phyloP scores from a whole-genome alignment of 73 alveolate genomes.

The Blepharisma japonicum region DNA sequence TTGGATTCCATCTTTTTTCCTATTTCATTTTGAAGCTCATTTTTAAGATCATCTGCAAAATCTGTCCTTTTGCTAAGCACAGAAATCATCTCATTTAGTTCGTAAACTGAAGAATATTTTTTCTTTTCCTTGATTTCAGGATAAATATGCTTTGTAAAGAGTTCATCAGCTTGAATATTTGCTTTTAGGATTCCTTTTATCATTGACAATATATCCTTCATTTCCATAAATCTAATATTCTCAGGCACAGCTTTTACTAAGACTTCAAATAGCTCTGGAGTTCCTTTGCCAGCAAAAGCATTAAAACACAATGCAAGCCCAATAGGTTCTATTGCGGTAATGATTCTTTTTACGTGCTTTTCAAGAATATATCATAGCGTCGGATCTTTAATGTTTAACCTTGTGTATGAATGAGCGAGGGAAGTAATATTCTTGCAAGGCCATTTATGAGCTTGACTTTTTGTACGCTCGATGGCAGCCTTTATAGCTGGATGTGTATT shows the following conservation, averaged over 20 bases:
- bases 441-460: not conserved
- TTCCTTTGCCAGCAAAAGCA: not conserved
- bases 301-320: slow-evolving; percentile 23
- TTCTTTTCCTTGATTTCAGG: not conserved
- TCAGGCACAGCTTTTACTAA: not conserved
- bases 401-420: not conserved
- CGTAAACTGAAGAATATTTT: too few species aligned
- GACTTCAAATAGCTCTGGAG: not conserved
- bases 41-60: too few species aligned
- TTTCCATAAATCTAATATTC: not conserved
- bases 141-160: not conserved
- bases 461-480: not conserved
- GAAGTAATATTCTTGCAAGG: slow-evolving; percentile 1
- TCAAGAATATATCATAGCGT: not conserved
- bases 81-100: too few species aligned
- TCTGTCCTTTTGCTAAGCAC: too few species aligned
- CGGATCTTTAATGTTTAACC: not conserved
- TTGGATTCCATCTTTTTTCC: too few species aligned
- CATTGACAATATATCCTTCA: not conserved
- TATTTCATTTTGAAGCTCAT: too few species aligned
- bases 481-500: slow-evolving; percentile 17
- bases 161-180: not conserved
- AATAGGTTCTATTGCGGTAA: slow-evolving; percentile 11
- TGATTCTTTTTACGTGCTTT: not conserved
- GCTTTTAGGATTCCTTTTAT: not conserved